Base-by-base conservation (phyloP, 2,329 filamentous ascomycete species). In the Ramularia endophylla region DNA sequence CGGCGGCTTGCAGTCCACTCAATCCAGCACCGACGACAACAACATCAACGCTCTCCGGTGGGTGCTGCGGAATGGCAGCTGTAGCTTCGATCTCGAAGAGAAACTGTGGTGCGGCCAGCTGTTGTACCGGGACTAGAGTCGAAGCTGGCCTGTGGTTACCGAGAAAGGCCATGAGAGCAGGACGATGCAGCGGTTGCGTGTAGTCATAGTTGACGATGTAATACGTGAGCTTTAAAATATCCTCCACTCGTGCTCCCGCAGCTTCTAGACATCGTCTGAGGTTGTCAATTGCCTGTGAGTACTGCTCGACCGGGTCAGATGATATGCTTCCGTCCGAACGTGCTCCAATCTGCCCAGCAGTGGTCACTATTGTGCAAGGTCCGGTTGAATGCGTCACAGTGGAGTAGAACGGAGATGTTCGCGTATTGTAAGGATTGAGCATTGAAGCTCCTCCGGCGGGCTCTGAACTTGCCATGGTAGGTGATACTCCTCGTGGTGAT, bases 11-110 rank as follows among this genome's bases (percentile, higher is more conserved):
- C 5, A 64, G 50, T 5, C 61, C 61, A 29, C 48, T 52, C 5
- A 63, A 46, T 0, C 61, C 61, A 12, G 59, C 61, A 11, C 61
- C 61, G 5, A 64, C 48, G 2, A 63, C 46, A 0, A 61, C 51
- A 11, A 61, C 58, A 46, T 63, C 59, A 9, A 57, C 48, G 9
- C 37, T 37, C 27, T 52, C 47, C 0, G 38, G 16, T 15, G 28
- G 18, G 7, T 31, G n/a, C 32, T 50, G 51, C 12, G 52, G 50
- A 9, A 52, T 47, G 8, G 48, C 50, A 2, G 51, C 51, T 1
- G 41, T 50, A 7, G 51, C 55, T 30, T 59, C 56, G 28, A 59
- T 46, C 40, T 59, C 55, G 30, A 58, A 56, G 1, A 54, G 32
- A 16, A 52, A 49, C 11, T 48, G 46, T 4, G 54, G 55, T 8